phyloP scores from a whole-genome alignment of 306 rosid genomes.

The Vachellia collinsii region DNA sequence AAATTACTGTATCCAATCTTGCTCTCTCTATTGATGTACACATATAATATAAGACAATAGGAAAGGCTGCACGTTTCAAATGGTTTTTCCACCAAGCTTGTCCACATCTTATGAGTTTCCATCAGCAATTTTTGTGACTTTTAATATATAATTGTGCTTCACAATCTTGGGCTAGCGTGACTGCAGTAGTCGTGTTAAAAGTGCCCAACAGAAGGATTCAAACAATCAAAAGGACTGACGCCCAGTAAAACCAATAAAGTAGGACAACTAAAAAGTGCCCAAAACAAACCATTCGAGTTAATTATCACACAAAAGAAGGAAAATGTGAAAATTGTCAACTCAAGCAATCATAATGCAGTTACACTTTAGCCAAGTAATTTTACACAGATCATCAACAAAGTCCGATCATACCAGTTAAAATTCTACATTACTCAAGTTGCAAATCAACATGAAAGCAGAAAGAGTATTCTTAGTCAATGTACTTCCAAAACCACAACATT shows the following conservation, averaged over 20 bases:
- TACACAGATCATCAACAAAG: not conserved
- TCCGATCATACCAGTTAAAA: conserved; percentile 21
- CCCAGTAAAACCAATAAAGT: conserved; percentile 2
- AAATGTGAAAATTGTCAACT: conserved; percentile 9
- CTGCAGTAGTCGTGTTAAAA: not conserved
- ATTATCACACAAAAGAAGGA: not conserved
- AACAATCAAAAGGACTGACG: conserved; percentile 14
- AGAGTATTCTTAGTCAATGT: conserved; percentile 11
- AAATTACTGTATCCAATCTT: not conserved
- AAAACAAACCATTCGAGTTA: conserved; percentile 7
- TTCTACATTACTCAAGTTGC: not conserved
- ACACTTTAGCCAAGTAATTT: conserved; percentile 13
- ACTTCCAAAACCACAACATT: conserved; percentile 21
- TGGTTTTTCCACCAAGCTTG: not conserved
- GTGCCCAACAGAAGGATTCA: not conserved
- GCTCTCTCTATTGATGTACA: not conserved
- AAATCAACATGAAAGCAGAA: conserved; percentile 31
- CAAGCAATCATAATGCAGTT: conserved; percentile 10
- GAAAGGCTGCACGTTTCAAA: not conserved
- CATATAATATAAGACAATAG: not conserved
- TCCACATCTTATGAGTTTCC: not conserved
- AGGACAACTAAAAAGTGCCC: not conserved
- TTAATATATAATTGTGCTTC: not conserved
- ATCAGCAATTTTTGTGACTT: not conserved
- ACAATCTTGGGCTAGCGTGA: not conserved